A percentile compares a stretch with the other conserved stretches of the same genome.
phyloP scores from a whole-genome alignment of 208 protist genomes.

The Pavlovales sp. region DNA sequence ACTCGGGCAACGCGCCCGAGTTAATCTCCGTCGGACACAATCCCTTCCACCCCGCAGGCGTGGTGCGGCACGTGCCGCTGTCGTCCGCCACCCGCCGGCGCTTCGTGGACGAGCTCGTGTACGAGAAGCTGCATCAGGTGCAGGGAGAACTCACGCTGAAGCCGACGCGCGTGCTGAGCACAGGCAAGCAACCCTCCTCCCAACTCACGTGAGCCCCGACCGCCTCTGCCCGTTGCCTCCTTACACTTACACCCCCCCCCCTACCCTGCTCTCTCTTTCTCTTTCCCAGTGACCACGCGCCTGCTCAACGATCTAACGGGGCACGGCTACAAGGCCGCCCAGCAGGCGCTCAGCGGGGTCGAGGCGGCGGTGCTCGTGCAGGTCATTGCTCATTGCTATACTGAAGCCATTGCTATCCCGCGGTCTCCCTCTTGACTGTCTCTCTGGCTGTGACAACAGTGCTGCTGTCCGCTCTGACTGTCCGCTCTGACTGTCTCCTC shows the following conservation, averaged over 20 bases:
- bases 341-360: not conserved
- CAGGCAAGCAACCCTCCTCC: no score
- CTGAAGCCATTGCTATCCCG: no score
- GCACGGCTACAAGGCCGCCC: not conserved
- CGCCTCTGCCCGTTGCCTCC: no score
- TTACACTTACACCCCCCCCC: no score
- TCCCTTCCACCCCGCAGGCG: not conserved
- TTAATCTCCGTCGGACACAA: slow-evolving; percentile 31
- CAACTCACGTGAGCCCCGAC: no score
- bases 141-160: not conserved
- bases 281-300: not conserved
- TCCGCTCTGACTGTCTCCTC: no score
- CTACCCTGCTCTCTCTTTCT: no score
- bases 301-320: not conserved
- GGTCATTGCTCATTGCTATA: no score
- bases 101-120: not conserved
- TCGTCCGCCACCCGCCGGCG: not conserved
- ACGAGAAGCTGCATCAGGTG: not conserved
- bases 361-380: not conserved
- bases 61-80: not conserved
- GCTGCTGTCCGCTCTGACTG: no score
- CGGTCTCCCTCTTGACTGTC: no score
- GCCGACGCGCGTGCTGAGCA: not conserved
- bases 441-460: no score
- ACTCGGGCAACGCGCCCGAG: slow-evolving; percentile 23